A percentile compares a stretch with the other conserved stretches of the same genome.
phyloP scores from a whole-genome alignment of 495 filamentous ascomycete genomes.

The Aspergillus hancockii region DNA sequence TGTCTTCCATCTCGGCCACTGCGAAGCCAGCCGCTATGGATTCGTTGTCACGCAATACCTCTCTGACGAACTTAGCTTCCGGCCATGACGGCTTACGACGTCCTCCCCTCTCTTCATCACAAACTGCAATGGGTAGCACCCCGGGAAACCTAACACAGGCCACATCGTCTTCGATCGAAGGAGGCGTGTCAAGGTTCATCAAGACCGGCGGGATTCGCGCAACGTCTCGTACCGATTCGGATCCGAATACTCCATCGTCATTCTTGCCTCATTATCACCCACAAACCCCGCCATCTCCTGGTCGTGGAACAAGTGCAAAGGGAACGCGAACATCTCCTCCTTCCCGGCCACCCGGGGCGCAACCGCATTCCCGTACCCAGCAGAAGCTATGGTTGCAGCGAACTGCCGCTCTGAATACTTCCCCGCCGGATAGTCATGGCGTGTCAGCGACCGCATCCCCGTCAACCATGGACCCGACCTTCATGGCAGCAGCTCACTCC shows the following conservation, averaged over 20 bases:
- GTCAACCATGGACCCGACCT: constrained; percentile 37
- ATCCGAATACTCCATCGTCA: constrained; percentile 50
- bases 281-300: constrained; percentile 46
- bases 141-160: constrained; percentile 33
- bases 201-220: constrained; percentile 29
- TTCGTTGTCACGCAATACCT: constrained; percentile 37
- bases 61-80: constrained; percentile 39
- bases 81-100: constrained; percentile 39
- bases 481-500: constrained; percentile 26
- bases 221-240: constrained; percentile 46
- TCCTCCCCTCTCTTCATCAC: constrained; percentile 29
- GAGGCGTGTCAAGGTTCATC: constrained; percentile 49
- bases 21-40: constrained; percentile 37
- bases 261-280: constrained; percentile 52
- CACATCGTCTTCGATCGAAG: constrained; percentile 51
- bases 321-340: constrained; percentile 33
- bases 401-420: constrained; percentile 48
- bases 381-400: constrained; percentile 53
- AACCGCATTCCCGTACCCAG: constrained; percentile 46
- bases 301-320: constrained; percentile 18
- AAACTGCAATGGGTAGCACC: constrained; percentile 26
- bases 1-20: constrained; percentile 52
- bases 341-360: constrained; percentile 37
- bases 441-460: constrained; percentile 29
- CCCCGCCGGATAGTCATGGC: constrained; percentile 47